These are phyloP conservation scores for Suhomyces tanzawaensis DNA, from an alignment of 805 yeast species.

Conservation along the genomic window DNA sequence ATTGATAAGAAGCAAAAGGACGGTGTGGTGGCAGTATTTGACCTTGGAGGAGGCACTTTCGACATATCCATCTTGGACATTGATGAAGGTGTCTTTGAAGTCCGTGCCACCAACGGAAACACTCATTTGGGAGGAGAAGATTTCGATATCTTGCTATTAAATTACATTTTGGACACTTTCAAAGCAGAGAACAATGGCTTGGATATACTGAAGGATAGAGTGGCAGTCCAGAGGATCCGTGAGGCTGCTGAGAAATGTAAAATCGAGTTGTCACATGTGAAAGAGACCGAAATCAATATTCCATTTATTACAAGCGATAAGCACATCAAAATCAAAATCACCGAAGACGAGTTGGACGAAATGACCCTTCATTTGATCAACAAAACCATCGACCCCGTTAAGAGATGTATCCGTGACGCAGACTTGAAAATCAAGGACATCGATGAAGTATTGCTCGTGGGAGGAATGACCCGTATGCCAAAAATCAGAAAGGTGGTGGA, in stretches of 20 bases:
- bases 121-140: constrained; percentile 88
- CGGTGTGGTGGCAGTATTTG: constrained; percentile 60
- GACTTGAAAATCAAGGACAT: constrained; percentile 61
- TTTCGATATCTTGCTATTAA: constrained; percentile 64
- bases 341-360: constrained; percentile 66
- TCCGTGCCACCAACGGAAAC: constrained; percentile 79
- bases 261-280: constrained; percentile 68
- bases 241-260: constrained; percentile 79
- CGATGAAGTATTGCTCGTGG: constrained; percentile 75
- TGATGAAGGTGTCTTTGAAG: constrained; percentile 80
- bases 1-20: constrained; percentile 52
- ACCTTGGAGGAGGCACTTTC: constrained; percentile 84
- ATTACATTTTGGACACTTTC: constrained; percentile 57
- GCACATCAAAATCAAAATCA: constrained; percentile 56
- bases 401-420: constrained; percentile 73
- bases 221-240: constrained; percentile 70
- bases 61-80: constrained; percentile 77
- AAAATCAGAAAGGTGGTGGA: constrained; percentile 64
- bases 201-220: constrained; percentile 50
- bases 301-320: constrained; percentile 67
- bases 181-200: constrained; percentile 49
- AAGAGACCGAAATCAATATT: constrained; percentile 58
- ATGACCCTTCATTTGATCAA: constrained; percentile 66
- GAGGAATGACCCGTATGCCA: constrained; percentile 93
- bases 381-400: constrained; percentile 69